Evolutionary conservation across 805 yeast genomes (phyloP), one percentile per base, ranked within the genome.

Genomic region (Pichia occidentalis): DNA sequence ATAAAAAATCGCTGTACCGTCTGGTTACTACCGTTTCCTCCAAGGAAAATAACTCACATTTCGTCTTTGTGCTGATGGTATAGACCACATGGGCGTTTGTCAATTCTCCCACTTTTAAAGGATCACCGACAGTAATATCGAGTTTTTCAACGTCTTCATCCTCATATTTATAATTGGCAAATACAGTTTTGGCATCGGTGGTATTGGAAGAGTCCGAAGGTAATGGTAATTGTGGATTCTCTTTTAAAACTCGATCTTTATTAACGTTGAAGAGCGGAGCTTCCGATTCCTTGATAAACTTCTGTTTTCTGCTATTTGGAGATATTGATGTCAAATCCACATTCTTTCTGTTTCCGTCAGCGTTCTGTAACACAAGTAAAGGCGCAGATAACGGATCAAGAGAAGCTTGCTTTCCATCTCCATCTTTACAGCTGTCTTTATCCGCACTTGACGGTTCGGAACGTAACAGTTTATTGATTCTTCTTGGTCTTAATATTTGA

Each of bases 51-150:
- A 63, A 49, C 1, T 60, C 58, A 10, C 73, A 70, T 34, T 68
- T 65, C 7, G 85, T 71, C 34, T 60, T 70, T 12, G 94, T 76
- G 24, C 71, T 72, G 17, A 92, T 85, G 2, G 82, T 73, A 59
- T 90, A 92, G 6, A 84, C 95, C 2, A 90, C 84, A 57, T 92
- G 95, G 1, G 95, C 83, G 29, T 80, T 75, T 0, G 97, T 78
- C 31, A 88, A 61, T 47, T 92, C 98, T 3, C 96, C 95, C 4
- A 92, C 88, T 56, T 85, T 86, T 48, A 78, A 71, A 0, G 97
- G 97, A 57, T 88, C 96, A 3, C 90, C 90, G 10, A 88, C 95
- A 2, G 77, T 60, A 25, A 88, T 80, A 4, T 73, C 77, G 43
- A 84, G 70, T 13, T 62, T 57, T 28, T 59, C 65, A 2, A 45